Evolutionary conservation across 2,329 filamentous ascomycete genomes (phyloP), one percentile per base, ranked within the genome.

Genomic region (Sporothrix pseudoabietina): DNA sequence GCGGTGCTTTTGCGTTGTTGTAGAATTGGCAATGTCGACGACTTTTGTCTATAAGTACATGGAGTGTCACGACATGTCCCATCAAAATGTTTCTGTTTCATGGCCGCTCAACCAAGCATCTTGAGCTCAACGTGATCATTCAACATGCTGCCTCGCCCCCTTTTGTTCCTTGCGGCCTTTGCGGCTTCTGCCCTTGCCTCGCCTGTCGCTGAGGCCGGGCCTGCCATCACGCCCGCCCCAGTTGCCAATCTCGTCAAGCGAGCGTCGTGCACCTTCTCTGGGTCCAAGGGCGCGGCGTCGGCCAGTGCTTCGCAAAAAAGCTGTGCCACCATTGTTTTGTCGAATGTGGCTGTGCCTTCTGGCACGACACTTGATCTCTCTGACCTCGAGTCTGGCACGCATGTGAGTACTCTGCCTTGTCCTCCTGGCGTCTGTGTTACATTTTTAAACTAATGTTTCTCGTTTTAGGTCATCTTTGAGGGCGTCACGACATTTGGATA

Each of bases 311-410:
- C 75, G 2, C 74, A 76, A 63, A 12, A 47, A 80, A 82, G 82
- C 16, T 91, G 89, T 80, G 82, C 86, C 12, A 84, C 69, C 69
- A 89, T 90, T 74, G 79, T 84, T 26, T 81, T 90, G 26, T 83
- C 83, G 74, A 82, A 83, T 76, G 84, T 90, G 63, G 80, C 80
- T 22, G 88, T 90, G 16, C 88, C 89, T 3, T 84, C 87, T 7
- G 88, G 88, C 30, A 81, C 82, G 10, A 90, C 88, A 3, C 84
- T 91, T 3, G 87, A 90, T 77, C 79, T 91, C 74, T 87, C 87
- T 14, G 81, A 82, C 26, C 82, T 90, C 54, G 35, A 35, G 35
- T 35, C 35, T 35, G 35, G 35, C 35, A 35, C 35, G 35, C 35
- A 35, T 35, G 35, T 35, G 8, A 35, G 35, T 35, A 83, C 82